A percentile compares a stretch with the other conserved stretches of the same genome.
Conservation (phyloP, 2,329 filamentous ascomycete species). For the Orbilia oligospora region DNA sequence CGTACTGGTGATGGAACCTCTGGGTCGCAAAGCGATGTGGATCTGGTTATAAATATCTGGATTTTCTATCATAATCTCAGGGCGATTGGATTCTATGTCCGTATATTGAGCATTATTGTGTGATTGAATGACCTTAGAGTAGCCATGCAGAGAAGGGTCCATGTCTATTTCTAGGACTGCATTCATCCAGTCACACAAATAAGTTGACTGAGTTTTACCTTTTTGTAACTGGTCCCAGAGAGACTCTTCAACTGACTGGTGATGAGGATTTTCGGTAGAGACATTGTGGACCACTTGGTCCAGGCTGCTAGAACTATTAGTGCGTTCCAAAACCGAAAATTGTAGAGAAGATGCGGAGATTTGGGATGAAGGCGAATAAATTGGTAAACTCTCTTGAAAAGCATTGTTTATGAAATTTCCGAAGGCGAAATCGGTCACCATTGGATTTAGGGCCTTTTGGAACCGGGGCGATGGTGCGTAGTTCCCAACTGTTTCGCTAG, state of each 20-base stretch:
- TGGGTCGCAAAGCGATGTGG: not conserved
- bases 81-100: not conserved
- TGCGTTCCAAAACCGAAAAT: not conserved
- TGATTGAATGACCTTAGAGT: no score
- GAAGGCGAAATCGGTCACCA: not conserved
- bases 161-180: not conserved
- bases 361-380: not conserved
- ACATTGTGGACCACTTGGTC: not conserved
- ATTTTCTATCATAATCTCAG: not conserved
- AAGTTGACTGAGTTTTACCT: not conserved
- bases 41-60: not conserved
- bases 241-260: not conserved
- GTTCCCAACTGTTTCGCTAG: not conserved
- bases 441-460: not conserved
- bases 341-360: not conserved
- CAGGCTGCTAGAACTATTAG: not conserved
- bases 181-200: constrained; percentile 5
- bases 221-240: not conserved
- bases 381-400: not conserved
- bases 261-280: not conserved
- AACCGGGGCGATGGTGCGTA: not conserved
- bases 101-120: not conserved
- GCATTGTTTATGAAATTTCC: not conserved
- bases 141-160: not conserved
- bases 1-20: not conserved